phyloP scores from a whole-genome alignment of 495 filamentous ascomycete species.

The Pyrenopolyporus hunteri region DNA sequence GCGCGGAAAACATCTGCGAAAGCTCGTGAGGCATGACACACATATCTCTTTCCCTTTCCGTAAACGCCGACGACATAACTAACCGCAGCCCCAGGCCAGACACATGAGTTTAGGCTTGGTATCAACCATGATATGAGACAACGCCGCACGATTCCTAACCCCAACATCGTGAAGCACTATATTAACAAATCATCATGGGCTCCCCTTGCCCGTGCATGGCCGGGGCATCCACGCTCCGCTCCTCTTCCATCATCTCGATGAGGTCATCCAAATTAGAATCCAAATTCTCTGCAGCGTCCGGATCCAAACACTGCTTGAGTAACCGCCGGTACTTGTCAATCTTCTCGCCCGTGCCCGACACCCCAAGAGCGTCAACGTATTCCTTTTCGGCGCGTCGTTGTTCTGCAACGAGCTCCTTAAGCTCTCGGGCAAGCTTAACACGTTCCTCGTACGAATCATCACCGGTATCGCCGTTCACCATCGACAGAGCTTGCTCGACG shows the following conservation, averaged over 20 bases:
- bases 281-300: slow-evolving; percentile 53
- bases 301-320: slow-evolving; percentile 52
- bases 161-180: background rate
- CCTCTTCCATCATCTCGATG: slow-evolving; percentile 60
- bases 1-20: slow-evolving; percentile 2
- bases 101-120: slow-evolving; percentile 1
- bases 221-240: slow-evolving; percentile 37
- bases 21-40: slow-evolving; percentile 19
- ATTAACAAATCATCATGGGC: slow-evolving; percentile 38
- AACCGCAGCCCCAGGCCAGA: slow-evolving; percentile 5
- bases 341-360: slow-evolving; percentile 53
- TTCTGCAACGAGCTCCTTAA: slow-evolving; percentile 44
- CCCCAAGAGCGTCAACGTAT: slow-evolving; percentile 54
- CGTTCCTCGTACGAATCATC: slow-evolving; percentile 46
- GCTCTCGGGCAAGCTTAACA: slow-evolving; percentile 48
- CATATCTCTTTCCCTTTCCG: slow-evolving; percentile 17
- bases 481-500: slow-evolving; percentile 43
- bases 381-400: slow-evolving; percentile 51
- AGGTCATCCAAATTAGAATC: slow-evolving; percentile 55
- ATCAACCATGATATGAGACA: background rate
- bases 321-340: slow-evolving; percentile 57
- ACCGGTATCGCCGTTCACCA: slow-evolving; percentile 44
- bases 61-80: slow-evolving; percentile 25
- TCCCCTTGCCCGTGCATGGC: slow-evolving; percentile 31
- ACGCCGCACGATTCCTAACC: background rate